These are phyloP conservation scores for Acanthamoeba royreba DNA, from an alignment of 208 protist genomes.

Conservation along the genomic window DNA sequence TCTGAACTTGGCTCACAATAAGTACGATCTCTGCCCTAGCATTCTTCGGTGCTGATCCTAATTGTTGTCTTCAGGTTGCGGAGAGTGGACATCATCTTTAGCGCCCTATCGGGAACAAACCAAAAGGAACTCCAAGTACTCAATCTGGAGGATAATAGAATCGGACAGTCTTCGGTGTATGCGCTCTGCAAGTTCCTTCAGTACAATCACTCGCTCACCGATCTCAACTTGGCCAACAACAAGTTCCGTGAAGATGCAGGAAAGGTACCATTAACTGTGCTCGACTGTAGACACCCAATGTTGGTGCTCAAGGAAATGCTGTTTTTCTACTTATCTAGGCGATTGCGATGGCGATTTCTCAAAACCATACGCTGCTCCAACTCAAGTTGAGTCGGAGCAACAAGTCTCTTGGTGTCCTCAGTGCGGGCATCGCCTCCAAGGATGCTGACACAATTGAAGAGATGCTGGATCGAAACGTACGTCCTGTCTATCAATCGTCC, in stretches of 20 bases:
- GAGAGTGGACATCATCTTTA: neutral
- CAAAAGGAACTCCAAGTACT: conserved; percentile 13
- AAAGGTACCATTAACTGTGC: neutral
- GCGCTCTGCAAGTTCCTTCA: conserved; percentile 12
- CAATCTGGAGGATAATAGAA: neutral
- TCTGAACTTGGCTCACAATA: neutral
- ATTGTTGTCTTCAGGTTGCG: neutral
- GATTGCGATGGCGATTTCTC: neutral
- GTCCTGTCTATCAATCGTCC: neutral
- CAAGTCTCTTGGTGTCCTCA: neutral
- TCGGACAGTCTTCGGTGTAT: neutral
- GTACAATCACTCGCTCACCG: conserved; percentile 31
- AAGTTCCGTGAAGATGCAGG: neutral
- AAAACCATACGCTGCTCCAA: neutral
- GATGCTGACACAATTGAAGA: neutral
- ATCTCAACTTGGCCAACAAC: neutral
- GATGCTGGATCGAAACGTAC: conserved; percentile 3
- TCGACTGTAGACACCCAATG: neutral
- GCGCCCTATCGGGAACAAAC: neutral
- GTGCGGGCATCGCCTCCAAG: neutral
- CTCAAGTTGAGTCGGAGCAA: neutral
- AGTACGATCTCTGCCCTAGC: neutral
- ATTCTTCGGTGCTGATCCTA: neutral
- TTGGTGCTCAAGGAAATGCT: neutral
- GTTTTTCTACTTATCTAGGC: neutral